Base-by-base conservation (phyloP, 306 rosid species). In the Malus orientalis region DNA sequence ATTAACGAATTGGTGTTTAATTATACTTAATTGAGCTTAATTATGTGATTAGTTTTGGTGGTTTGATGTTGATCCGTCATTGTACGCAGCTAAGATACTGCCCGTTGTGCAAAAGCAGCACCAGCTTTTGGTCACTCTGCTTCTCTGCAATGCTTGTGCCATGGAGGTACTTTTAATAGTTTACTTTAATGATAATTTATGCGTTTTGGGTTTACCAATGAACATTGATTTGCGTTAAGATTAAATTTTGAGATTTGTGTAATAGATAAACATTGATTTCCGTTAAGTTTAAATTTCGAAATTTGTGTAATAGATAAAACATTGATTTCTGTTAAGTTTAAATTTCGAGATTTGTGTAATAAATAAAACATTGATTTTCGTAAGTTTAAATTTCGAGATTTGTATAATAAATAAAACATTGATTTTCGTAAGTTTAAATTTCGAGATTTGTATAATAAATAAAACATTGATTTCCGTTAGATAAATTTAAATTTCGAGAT, bases 51-150 rank as follows among this genome's bases (percentile, higher is more conserved):
- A 11, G 74, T 36, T 32, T 60, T 60, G 6, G 30, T 11, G 23
- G 67, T 5, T 55, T 59, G 19, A 6, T 74, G 30, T 64, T 72
- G 73, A 36, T 58, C 78, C 20, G 2, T 47, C 29, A 4, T 15
- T 76, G 20, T 40, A 1, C 67, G 69, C 81, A 93, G 98, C 95
- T 79, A 71, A 87, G 42, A 93, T 93, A 73, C 60, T 86, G 4
- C 98, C 98, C 0, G 92, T 91, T 70, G 91, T 91, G 75, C 88
- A 86, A 59, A 93, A 91, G 78, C 98, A 93, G 89, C 98, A 93
- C 70, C 98, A 93, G 80, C 76, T 93, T 71, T 88, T 89, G 74
- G 98, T 93, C 18, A 93, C 98, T 42, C 75, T 93, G 78, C 97
- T 93, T 74, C 89, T 93, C 9, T 87, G 96, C 54, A 93, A 93